These are phyloP conservation scores for Boehmeria nivea DNA, from an alignment of 306 rosid species.

Conservation along the genomic window DNA sequence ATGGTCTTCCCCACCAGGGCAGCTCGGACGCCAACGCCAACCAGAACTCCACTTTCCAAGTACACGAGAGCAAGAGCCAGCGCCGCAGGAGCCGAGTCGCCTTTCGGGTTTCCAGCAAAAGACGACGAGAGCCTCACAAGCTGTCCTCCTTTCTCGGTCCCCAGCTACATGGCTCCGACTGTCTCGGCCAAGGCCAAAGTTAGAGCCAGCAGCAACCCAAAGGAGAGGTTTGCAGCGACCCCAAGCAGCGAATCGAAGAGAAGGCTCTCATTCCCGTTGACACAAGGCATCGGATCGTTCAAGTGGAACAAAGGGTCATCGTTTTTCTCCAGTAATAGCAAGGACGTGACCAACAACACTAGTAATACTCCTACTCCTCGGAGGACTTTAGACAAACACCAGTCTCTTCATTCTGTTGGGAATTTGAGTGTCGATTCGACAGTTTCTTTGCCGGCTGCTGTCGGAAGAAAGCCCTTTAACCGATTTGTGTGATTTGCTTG, in stretches of 20 bases:
- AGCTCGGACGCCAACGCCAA: conserved; percentile 43
- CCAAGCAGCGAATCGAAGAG: conserved; percentile 75
- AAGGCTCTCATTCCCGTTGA: conserved; percentile 66
- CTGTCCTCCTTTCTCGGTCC: conserved; percentile 93
- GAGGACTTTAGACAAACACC: neutral
- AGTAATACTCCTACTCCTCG: neutral
- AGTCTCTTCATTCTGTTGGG: neutral
- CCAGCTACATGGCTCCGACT: conserved; percentile 83
- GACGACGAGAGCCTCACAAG: conserved; percentile 89
- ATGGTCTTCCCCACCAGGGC: conserved; percentile 39
- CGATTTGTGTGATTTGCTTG: conserved; percentile 83
- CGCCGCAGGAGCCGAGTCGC: conserved; percentile 68
- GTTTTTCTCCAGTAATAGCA: neutral
- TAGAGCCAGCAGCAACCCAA: conserved; percentile 61
- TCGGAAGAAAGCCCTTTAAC: conserved; percentile 89
- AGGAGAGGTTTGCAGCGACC: conserved; percentile 66
- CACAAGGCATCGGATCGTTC: conserved; percentile 76
- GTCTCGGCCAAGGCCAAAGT: conserved; percentile 74
- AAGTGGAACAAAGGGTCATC: conserved; percentile 66
- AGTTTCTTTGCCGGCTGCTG: conserved; percentile 66
- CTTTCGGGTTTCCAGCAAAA: conserved; percentile 51
- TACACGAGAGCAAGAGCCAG: conserved; percentile 41
- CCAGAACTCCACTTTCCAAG: conserved; percentile 49
- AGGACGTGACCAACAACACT: too few species aligned
- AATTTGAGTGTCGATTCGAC: conserved; percentile 84